A percentile compares a stretch with the other conserved stretches of the same genome.
phyloP scores from a whole-genome alignment of 73 alveolate genomes.

The Tetrahymena borealis region DNA sequence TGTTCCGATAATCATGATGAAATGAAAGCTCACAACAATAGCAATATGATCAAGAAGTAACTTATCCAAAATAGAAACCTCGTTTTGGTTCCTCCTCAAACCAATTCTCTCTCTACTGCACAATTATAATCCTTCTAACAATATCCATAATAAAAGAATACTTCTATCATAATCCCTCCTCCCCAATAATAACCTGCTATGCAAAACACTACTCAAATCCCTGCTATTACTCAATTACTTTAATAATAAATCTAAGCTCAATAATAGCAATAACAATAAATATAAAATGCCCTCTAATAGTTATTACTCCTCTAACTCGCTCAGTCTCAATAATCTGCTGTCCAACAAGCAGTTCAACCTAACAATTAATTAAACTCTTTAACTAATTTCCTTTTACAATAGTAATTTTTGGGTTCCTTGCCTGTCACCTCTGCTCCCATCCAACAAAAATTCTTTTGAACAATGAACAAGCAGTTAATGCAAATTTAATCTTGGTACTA shows the following conservation, averaged over 20 bases:
- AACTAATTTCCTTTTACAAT: not conserved
- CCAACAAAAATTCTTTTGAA: not conserved
- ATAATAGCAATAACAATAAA: not conserved
- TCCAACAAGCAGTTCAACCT: not conserved
- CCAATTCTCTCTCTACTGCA: not conserved
- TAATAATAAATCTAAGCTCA: not conserved
- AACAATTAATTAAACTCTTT: not conserved
- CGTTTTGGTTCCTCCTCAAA: not conserved
- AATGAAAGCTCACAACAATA: not conserved
- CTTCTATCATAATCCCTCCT: not conserved
- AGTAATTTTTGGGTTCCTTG: not conserved
- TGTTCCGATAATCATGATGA: not conserved
- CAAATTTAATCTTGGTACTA: too few species aligned
- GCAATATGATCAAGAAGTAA: not conserved
- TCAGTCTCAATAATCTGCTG: not conserved
- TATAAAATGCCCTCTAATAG: not conserved
- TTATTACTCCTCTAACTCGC: not conserved
- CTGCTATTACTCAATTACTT: not conserved
- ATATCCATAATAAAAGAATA: not conserved
- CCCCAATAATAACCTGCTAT: not conserved
- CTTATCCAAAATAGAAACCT: not conserved
- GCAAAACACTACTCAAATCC: not conserved
- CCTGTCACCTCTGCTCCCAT: not conserved
- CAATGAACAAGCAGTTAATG: not conserved
- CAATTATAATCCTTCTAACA: not conserved